Evolutionary conservation across 2,329 filamentous ascomycete species (phyloP).

Genomic region (Hypoxylon sp.): DNA sequence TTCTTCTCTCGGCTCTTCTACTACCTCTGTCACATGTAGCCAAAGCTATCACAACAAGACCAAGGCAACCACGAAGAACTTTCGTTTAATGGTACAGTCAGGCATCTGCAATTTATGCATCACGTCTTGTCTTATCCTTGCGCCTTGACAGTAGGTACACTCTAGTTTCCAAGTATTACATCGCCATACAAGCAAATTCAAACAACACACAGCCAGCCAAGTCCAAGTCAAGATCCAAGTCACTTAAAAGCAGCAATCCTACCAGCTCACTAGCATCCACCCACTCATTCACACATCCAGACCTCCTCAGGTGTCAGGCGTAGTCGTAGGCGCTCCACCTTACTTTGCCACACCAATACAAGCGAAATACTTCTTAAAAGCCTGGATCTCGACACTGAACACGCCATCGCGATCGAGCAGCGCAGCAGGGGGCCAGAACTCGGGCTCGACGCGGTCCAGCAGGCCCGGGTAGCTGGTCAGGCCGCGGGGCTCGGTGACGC

Average conservation of each 20-base stretch:
- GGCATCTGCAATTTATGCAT: background rate
- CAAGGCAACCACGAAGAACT: background rate
- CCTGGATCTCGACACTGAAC: constrained; percentile 56
- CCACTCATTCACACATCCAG: too few species aligned
- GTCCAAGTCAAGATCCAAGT: background rate
- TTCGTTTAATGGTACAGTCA: background rate
- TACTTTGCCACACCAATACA: constrained; percentile 53
- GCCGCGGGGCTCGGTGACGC: constrained; percentile 60
- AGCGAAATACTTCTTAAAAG: constrained; percentile 58
- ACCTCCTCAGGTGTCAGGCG: too few species aligned
- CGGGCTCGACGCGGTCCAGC: constrained; percentile 57
- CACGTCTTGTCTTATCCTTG: background rate
- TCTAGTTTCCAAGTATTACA: too few species aligned
- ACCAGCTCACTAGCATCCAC: background rate
- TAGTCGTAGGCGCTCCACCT: background rate
- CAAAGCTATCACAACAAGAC: background rate
- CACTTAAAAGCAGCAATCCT: background rate
- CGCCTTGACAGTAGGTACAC: background rate
- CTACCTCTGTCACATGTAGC: background rate
- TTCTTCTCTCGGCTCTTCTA: background rate
- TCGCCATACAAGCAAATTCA: too few species aligned
- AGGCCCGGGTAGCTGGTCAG: constrained; percentile 59
- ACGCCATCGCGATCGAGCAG: constrained; percentile 58
- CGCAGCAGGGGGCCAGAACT: constrained; percentile 57
- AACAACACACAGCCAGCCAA: background rate